Conservation (phyloP, 1,284 basidiomycete genomes). For the Rugosomyces carneus region DNA sequence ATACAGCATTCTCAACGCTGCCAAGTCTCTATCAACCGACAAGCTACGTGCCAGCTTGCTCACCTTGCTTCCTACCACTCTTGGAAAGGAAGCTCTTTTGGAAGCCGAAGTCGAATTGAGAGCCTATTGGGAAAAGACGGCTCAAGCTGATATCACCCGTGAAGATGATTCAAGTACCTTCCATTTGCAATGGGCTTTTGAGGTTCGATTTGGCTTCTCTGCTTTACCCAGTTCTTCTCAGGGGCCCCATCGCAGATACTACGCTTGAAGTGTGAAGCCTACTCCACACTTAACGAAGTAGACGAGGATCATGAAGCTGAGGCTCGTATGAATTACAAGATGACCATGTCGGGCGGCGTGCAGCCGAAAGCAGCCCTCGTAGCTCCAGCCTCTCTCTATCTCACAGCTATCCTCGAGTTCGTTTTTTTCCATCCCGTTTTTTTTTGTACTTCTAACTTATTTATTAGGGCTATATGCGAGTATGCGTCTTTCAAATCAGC, state of each 20-base stretch:
- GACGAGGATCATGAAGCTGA: slow-evolving; percentile 71
- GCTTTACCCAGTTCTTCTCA: neutral
- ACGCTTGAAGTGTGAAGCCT: slow-evolving; percentile 78
- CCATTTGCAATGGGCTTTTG: slow-evolving; percentile 65
- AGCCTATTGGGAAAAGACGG: slow-evolving; percentile 75
- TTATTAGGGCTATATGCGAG: slow-evolving; percentile 74
- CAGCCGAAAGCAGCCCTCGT: slow-evolving; percentile 55
- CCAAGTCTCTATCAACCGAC: slow-evolving; percentile 71
- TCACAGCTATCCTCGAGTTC: slow-evolving; percentile 90
- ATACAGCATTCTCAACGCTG: slow-evolving; percentile 60
- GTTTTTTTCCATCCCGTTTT: slow-evolving; percentile 26
- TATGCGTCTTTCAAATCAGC: slow-evolving; percentile 24
- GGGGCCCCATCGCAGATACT: slow-evolving; percentile 44
- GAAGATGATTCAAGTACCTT: slow-evolving; percentile 51
- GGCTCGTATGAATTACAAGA: slow-evolving; percentile 49
- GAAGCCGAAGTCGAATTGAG: slow-evolving; percentile 89
- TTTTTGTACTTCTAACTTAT: slow-evolving; percentile 4
- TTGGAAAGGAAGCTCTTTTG: slow-evolving; percentile 85
- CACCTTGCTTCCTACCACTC: slow-evolving; percentile 65
- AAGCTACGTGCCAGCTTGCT: slow-evolving; percentile 71
- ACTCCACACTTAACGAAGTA: slow-evolving; percentile 76
- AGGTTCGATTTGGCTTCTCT: slow-evolving; percentile 43
- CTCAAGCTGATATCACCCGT: slow-evolving; percentile 28
- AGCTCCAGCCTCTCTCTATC: slow-evolving; percentile 80
- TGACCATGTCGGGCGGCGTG: slow-evolving; percentile 38